Percentiles rank a stretch among this genome's conserved stretches.
Evolutionary conservation across 2,329 filamentous ascomycete species (phyloP).

Genomic region (Westerdykella aurantiaca): DNA sequence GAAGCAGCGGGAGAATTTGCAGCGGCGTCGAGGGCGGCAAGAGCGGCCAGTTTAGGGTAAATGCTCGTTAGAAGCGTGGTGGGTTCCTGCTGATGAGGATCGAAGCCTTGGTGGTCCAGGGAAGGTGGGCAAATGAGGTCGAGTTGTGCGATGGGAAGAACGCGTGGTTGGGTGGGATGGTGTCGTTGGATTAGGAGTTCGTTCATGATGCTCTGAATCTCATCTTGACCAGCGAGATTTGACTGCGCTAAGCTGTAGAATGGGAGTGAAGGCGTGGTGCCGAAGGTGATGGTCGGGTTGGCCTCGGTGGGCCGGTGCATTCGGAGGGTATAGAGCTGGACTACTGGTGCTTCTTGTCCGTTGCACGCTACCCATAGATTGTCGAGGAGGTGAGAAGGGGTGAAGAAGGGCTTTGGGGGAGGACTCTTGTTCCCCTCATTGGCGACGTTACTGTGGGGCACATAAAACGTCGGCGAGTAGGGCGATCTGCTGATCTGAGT

Average conservation of each 20-base stretch:
- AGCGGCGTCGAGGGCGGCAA: slow-evolving; percentile 42
- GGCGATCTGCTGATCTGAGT: slow-evolving; percentile 61
- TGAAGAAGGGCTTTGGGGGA: slow-evolving; percentile 33
- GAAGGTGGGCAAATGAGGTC: slow-evolving; percentile 36
- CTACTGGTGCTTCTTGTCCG: slow-evolving; percentile 51
- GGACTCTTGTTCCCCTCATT: slow-evolving; percentile 18
- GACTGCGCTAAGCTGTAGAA: slow-evolving; percentile 65
- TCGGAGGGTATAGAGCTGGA: slow-evolving; percentile 35
- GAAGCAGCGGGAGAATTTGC: slow-evolving; percentile 42
- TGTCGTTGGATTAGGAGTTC: slow-evolving; percentile 36
- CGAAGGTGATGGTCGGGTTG: slow-evolving; percentile 52
- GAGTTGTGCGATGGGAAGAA: slow-evolving; percentile 38
- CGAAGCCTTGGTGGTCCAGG: slow-evolving; percentile 19
- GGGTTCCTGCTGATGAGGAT: slow-evolving; percentile 27
- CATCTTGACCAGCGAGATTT: slow-evolving; percentile 41
- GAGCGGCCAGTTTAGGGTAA: slow-evolving; percentile 44
- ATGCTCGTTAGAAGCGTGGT: slow-evolving; percentile 37
- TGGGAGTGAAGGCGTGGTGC: slow-evolving; percentile 62
- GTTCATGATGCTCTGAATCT: slow-evolving; percentile 46
- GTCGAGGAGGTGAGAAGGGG: slow-evolving; percentile 56
- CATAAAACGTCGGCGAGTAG: slow-evolving; percentile 50
- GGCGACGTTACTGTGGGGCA: slow-evolving; percentile 33
- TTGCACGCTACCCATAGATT: slow-evolving; percentile 65
- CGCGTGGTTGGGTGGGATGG: slow-evolving; percentile 34
- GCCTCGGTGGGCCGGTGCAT: slow-evolving; percentile 43